Evolutionary conservation across 2,329 filamentous ascomycete species (phyloP).

Genomic region (Curvularia verruculosa): DNA sequence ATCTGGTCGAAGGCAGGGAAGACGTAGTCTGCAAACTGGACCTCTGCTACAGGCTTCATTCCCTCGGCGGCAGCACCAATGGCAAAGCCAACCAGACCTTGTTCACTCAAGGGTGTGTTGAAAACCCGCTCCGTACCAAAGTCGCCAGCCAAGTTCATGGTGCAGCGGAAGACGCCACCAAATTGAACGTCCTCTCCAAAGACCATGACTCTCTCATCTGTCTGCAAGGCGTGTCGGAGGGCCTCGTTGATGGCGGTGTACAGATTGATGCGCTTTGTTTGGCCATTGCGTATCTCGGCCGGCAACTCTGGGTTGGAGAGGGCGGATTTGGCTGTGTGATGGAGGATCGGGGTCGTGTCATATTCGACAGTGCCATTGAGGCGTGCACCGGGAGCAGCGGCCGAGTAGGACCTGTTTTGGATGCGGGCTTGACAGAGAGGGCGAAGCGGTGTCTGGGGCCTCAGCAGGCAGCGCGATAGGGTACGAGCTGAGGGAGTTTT

Average conservation of each 20-base stretch:
- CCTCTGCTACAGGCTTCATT: slow-evolving; percentile 90
- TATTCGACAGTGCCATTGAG: slow-evolving; percentile 92
- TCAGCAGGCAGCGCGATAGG: slow-evolving; percentile 40
- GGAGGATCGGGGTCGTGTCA: slow-evolving; percentile 76
- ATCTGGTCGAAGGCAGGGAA: slow-evolving; percentile 93
- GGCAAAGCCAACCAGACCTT: slow-evolving; percentile 92
- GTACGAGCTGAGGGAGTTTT: slow-evolving; percentile 41
- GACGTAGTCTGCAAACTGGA: slow-evolving; percentile 95
- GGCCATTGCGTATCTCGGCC: slow-evolving; percentile 66
- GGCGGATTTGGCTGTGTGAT: slow-evolving; percentile 76
- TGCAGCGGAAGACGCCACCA: slow-evolving; percentile 93
- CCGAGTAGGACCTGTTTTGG: slow-evolving; percentile 53
- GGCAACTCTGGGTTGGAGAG: slow-evolving; percentile 76
- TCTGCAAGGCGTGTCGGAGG: slow-evolving; percentile 77
- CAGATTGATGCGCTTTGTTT: slow-evolving; percentile 86
- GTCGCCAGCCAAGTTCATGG: slow-evolving; percentile 85
- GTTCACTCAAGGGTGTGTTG: slow-evolving; percentile 93
- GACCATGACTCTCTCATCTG: slow-evolving; percentile 84
- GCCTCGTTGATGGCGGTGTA: slow-evolving; percentile 95
- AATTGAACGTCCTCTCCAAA: slow-evolving; percentile 98
- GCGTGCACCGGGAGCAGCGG: slow-evolving; percentile 57
- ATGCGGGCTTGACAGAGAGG: slow-evolving; percentile 30
- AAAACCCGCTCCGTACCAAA: slow-evolving; percentile 91
- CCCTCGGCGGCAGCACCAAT: slow-evolving; percentile 90
- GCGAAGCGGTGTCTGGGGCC: slow-evolving; percentile 35